Evolutionary conservation across 2,329 filamentous ascomycete genomes (phyloP), one percentile per base, ranked within the genome.

Genomic region (Bipolaris zeicola): DNA sequence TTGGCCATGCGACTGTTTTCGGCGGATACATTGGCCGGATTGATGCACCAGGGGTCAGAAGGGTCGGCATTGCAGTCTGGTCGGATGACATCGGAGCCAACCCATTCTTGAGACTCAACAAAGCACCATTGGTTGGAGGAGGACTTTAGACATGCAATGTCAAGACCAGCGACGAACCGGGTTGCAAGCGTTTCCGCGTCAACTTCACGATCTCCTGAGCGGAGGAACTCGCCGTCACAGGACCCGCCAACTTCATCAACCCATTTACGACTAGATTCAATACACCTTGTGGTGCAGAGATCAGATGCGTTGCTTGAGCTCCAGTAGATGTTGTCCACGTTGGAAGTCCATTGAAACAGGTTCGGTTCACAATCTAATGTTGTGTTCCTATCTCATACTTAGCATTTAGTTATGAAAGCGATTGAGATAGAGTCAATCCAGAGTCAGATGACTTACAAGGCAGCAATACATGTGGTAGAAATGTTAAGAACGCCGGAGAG

Each of bases 41-140:
- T 50, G 22, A 42, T 18, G 24, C 47, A 50, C 47, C 36, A 50
- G 33, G 47, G 47, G 28, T 50, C 36, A 7, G 22, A 16, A 13
- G 47, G 47, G 14, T 41, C n/a, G 34, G 47, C 37, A 14, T 50
- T 36, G 26, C 47, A 50, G 28, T 50, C 47, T 14, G 38, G 20
- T 16, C 26, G 41, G 22, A 44, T 28, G 2, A 44, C 41, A 31
- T 44, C 41, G 8, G 41, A 31, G 11, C 33, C 33, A 18, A 37
- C 20, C 50, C 50, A 52, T 18, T 52, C 41, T 6, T 46, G 24
- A 8, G 39, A 45, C 28, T 52, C 50, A 10, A 52, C 14, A 6
- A 52, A 45, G 26, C 50, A 52, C 50, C 50, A 52, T 20, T 52
- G 8, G 8, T 45, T 26, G 10, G 39, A 22, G 16, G 39, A 36